These are phyloP conservation scores for Acorus gramineus DNA, from an alignment of 106 monocot genomes.

Conservation along the genomic window DNA sequence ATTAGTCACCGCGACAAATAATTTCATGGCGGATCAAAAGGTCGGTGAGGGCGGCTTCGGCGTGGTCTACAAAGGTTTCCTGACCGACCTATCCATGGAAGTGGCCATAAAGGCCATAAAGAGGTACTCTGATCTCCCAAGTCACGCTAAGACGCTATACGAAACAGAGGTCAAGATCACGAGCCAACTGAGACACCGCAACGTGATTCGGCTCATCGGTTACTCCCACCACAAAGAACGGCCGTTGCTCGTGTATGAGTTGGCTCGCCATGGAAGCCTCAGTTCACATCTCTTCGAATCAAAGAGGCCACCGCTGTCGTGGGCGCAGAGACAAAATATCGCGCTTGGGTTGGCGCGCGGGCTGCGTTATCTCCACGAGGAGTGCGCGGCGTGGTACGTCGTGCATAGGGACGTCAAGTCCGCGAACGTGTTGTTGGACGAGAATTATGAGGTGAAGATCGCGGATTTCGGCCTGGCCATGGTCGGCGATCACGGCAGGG, in stretches of 20 bases:
- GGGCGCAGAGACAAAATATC: neutral
- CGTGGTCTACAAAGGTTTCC: neutral
- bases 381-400: too few relatives aligned
- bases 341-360: neutral
- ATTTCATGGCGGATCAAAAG: neutral
- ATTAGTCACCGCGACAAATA: neutral
- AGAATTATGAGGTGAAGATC: neutral
- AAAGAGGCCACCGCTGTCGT: neutral
- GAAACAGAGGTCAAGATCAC: neutral
- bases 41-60: neutral
- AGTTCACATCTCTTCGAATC: neutral
- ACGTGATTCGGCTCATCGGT: neutral
- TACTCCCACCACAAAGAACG: neutral
- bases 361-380: neutral
- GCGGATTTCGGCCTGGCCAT: neutral
- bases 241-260: neutral
- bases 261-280: neutral
- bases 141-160: neutral
- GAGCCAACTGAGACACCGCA: neutral
- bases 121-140: neutral
- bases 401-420: neutral
- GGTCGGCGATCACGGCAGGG: neutral
- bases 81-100: neutral
- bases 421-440: neutral
- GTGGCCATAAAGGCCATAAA: neutral